Base-by-base conservation (phyloP, 768 basidiomycete genomes). In the Scleroderma bovista region DNA sequence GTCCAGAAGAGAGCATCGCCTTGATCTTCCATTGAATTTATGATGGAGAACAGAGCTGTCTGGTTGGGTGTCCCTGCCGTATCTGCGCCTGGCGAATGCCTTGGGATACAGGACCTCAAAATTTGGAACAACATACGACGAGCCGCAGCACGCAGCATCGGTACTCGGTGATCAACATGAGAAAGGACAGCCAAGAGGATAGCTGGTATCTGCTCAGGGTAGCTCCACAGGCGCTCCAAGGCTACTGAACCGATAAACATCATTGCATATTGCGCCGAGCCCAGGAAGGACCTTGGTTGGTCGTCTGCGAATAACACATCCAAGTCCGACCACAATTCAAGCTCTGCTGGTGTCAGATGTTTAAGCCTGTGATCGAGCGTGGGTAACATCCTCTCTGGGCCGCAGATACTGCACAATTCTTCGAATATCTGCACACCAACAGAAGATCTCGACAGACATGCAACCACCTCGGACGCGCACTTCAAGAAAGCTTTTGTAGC, bases 191-290 rank as follows among this genome's bases (percentile, higher is more conserved):
- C 81, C 47, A 92, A 88, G 26, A 97, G 79, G 16, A 96, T 74
- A 9, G 78, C 69, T 2, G 89, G 84, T 11, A 97, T 71, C 48
- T 87, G 79, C 10, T 75, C 70, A 46, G 80, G 75, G 56, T 84
- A 69, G 50, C 87, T 86, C 87, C 88, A 90, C 55, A 79, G 81
- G 26, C 84, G 79, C 54, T 87, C 84, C 24, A 91, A 67, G 0
- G 86, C 80, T 31, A 86, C 76, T 54, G 93, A 88, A 3, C 83
- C 78, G 23, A 94, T 68, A 61, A 93, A 93, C 9, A 95, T 73
- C 69, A 93, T 80, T 1, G 93, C 92, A 61, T 89, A 89, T 61
- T 95, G 93, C 13, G 89, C 90, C 0, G 88, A 81, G 15, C 88
- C 88, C 44, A 95, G 72, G 2, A 80, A 72, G 42, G 86, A 69